phyloP scores from a whole-genome alignment of 1,284 basidiomycete genomes.

The Ceratobasidium sp. region DNA sequence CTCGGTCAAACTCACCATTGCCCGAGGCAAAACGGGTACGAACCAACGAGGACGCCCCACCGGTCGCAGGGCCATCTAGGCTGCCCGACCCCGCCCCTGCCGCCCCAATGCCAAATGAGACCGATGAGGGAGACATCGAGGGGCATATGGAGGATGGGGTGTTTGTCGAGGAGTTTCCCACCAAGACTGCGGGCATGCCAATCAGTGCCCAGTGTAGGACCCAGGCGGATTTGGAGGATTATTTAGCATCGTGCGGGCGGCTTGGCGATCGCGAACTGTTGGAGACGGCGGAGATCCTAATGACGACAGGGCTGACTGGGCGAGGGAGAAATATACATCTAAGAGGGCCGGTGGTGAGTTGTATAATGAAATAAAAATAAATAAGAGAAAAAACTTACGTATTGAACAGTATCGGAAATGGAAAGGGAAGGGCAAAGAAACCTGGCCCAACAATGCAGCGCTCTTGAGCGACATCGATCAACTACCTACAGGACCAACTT shows the following conservation, averaged over 20 bases:
- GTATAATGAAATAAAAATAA: not conserved
- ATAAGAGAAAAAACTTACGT: not conserved
- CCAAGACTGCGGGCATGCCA: constrained; percentile 13
- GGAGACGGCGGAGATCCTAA: constrained; percentile 17
- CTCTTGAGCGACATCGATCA: not conserved
- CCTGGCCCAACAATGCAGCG: constrained; percentile 9
- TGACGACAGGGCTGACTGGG: constrained; percentile 27
- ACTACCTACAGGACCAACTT: constrained; percentile 16
- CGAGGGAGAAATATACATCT: not conserved
- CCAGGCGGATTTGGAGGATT: not conserved
- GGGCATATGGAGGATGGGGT: constrained; percentile 2
- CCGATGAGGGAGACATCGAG: not conserved
- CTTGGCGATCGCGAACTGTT: constrained; percentile 17
- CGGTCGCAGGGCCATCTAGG: constrained; percentile 2
- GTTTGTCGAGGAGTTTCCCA: constrained; percentile 12
- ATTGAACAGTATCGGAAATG: not conserved
- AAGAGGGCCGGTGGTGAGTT: not conserved
- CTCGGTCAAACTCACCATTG: not conserved
- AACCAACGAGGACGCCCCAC: not conserved
- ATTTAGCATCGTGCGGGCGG: not conserved
- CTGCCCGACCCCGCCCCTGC: not conserved
- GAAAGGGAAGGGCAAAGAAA: constrained; percentile 20
- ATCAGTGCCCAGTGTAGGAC: not conserved
- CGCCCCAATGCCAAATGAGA: no score
- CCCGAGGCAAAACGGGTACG: not conserved